Evolutionary conservation across 345 rosid species (phyloP).

Genomic region (Ailanthus altissimus): DNA sequence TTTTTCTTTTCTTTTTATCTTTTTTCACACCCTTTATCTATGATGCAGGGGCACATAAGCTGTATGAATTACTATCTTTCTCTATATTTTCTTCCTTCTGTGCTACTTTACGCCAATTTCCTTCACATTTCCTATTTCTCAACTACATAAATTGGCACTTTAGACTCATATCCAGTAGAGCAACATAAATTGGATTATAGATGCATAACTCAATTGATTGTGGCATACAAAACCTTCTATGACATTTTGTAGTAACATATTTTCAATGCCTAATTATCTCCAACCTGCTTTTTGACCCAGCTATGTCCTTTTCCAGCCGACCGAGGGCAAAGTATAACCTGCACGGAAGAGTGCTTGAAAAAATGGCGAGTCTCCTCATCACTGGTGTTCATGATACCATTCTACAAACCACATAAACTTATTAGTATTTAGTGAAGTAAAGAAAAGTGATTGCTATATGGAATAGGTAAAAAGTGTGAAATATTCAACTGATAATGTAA

Average conservation of each 20-base stretch:
- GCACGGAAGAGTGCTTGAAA: conserved; percentile 89
- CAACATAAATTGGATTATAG: background rate
- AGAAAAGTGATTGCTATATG: background rate
- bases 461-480: background rate
- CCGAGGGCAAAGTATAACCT: conserved; percentile 87
- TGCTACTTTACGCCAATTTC: background rate
- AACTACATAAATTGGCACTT: background rate
- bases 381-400: conserved; percentile 77
- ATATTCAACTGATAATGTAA: background rate
- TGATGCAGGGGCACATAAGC: background rate
- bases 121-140: background rate
- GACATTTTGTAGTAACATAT: conserved; percentile 3
- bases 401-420: conserved; percentile 47
- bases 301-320: conserved; percentile 88
- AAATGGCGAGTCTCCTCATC: conserved; percentile 91
- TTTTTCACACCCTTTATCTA: no score
- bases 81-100: background rate
- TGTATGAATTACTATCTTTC: background rate
- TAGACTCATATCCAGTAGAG: background rate
- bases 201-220: background rate
- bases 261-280: conserved; percentile 25
- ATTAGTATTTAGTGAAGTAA: background rate
- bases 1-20: no score
- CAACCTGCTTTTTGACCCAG: conserved; percentile 70
- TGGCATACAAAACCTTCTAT: background rate